A percentile compares a stretch with the other conserved stretches of the same genome.
Conservation (phyloP, 2,329 filamentous ascomycete genomes). For the Cladosporium phlei region DNA sequence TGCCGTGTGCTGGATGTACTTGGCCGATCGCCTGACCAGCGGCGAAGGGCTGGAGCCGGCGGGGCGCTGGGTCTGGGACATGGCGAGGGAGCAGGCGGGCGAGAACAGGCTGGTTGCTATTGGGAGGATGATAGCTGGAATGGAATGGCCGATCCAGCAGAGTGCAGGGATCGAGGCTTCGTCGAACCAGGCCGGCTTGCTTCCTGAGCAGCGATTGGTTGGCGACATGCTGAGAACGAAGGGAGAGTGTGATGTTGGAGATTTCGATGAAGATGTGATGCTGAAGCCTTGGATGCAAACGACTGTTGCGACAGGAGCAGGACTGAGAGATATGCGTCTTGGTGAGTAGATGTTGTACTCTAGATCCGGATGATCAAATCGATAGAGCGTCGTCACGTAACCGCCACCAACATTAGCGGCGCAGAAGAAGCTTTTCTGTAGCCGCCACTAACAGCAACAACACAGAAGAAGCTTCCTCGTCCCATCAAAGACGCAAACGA, state of each 20-base stretch:
- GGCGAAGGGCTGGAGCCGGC: constrained; percentile 55
- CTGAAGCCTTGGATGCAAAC: too few species aligned
- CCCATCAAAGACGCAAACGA: too few species aligned
- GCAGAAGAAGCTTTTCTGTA: too few species aligned
- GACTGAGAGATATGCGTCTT: too few species aligned
- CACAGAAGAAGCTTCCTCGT: too few species aligned
- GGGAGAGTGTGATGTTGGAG: neutral
- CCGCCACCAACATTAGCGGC: too few species aligned
- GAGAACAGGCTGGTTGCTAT: neutral
- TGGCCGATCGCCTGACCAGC: constrained; percentile 63
- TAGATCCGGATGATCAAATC: too few species aligned
- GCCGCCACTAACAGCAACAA: too few species aligned
- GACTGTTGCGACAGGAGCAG: too few species aligned
- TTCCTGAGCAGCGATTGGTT: neutral
- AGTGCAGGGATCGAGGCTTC: neutral
- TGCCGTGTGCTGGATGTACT: constrained; percentile 69
- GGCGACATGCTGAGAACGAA: neutral
- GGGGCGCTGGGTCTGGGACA: constrained; percentile 67
- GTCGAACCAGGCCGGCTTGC: neutral
- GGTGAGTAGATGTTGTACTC: too few species aligned
- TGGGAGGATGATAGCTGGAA: neutral
- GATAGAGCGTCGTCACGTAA: too few species aligned
- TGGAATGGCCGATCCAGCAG: neutral
- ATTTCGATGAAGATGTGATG: neutral
- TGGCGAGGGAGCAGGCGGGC: constrained; percentile 63